Base-by-base conservation (phyloP, 768 basidiomycete species). In the Amyloporia xantha region DNA sequence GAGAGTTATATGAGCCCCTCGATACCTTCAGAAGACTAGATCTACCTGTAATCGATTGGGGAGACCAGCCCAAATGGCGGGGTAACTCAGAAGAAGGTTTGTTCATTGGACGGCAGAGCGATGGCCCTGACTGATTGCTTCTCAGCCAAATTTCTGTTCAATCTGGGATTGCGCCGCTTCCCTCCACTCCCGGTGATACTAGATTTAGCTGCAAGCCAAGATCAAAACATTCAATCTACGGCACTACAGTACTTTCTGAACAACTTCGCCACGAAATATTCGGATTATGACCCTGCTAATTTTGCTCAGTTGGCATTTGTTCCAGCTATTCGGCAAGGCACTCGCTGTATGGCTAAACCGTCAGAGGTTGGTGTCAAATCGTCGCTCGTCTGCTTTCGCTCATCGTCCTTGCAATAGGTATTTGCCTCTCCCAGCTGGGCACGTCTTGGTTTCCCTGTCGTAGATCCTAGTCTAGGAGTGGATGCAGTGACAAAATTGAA, bases 11-110 rank as follows among this genome's bases (percentile, higher is more conserved):
- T 58, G 95, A 97, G 60, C 95, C 96, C 1, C 54, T 73, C 1
- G 82, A 84, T 28, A 70, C 74, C 2, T 80, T 93, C 47, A 76
- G 90, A 12, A 72, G 78, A 42, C 68, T 98, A 5, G 77, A 78
- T 6, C 67, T 98, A 20, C 91, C 94, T 3, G 62, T 96, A 2
- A 72, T 98, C 37, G 91, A 92, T 56, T 99, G 95, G 95, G 85
- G 86, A 1, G 71, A 70, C 23, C 71, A 81, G 50, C 68, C 69
- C 1, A 92, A 86, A 62, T 99, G 95, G 95, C 76, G 78, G 50
- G 66, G 73, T 4, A 77, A 75, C 9, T 91, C 91, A 0, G 91
- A 92, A 24, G 94, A 96, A 83, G 91, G 93, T 87, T 35, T 27
- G 68, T 52, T 26, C 6, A 4, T 3, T 25, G 3, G 48, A 20